Evolutionary conservation across 768 basidiomycete genomes (phyloP), one percentile per base, ranked within the genome.

Genomic region (Strobilomyces confusus): DNA sequence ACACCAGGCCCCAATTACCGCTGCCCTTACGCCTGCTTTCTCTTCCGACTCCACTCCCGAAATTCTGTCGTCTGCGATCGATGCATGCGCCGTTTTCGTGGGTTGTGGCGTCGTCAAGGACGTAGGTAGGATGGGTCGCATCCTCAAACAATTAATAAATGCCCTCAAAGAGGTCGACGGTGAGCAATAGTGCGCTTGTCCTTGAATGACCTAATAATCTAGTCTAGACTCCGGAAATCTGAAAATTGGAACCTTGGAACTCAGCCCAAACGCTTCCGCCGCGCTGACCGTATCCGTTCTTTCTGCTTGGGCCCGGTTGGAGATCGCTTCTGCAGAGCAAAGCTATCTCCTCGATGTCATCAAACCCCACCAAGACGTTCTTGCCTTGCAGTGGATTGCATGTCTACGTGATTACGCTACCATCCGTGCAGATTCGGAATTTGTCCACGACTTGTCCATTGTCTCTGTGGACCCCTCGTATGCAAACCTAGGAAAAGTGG

Each of bases 1-100:
- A 68, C 89, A 97, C 69, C 97, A 99, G 72, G 95, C 97, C 0
- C 95, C 97, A 0, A 95, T 99, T 55, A 97, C 95, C 2, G 93
- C 97, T 19, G 97, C 97, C 0, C 78, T 98, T 17, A 98, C 95
- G 0, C 95, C 97, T 0, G 94, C 95, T 0, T 98, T 99, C 64
- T 93, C 92, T 1, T 80, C 92, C 0, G 97, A 98, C 65, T 92
- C 94, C 1, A 92, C 93, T 1, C 95, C 95, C 0, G 95, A 99
- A 66, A 95, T 98, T 30, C 65, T 98, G 37, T 91, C 95, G 0
- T 86, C 90, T 23, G 95, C 94, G 1, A 85, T 98, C 17, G 84
- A 93, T 64, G 88, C 93, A 11, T 98, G 95, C 61, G 97, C 95
- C 3, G 80, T 93, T 9, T 98, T 95, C 63, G 92, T 98, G 9